These are phyloP conservation scores for Heterobasidion annosum DNA, from an alignment of 1,284 basidiomycete genomes.

Conservation along the genomic window DNA sequence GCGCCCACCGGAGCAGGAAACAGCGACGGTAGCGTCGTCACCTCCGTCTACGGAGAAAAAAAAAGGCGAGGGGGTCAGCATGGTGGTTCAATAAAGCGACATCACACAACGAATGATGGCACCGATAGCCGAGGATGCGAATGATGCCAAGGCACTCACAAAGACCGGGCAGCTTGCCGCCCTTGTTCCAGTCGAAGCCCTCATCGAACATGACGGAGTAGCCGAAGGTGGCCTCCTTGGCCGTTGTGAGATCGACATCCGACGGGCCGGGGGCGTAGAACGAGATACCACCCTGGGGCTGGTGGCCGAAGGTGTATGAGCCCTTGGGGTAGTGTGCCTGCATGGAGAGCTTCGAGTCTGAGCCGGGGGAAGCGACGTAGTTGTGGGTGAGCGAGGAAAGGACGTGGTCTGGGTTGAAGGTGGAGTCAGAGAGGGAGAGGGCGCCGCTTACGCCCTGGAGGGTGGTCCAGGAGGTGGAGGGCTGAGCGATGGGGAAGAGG, in stretches of 20 bases:
- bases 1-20: conserved; percentile 43
- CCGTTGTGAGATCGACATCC: conserved; percentile 36
- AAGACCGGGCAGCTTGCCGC: conserved; percentile 23
- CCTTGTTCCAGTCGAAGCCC: conserved; percentile 33
- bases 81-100: not conserved
- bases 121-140: not conserved
- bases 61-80: not conserved
- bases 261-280: conserved; percentile 44
- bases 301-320: conserved; percentile 45
- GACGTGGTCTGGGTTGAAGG: conserved; percentile 31
- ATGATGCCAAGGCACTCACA: conserved; percentile 14
- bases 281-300: conserved; percentile 47
- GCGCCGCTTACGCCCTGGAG: conserved; percentile 19
- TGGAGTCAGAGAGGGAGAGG: conserved; percentile 31
- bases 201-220: conserved; percentile 55
- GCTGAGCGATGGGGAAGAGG: conserved; percentile 34
- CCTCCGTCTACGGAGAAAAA: conserved; percentile 34
- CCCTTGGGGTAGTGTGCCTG: conserved; percentile 47
- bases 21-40: conserved; percentile 29
- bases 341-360: conserved; percentile 39
- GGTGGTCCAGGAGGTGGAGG: conserved; percentile 32
- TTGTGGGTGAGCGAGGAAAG: conserved; percentile 27
- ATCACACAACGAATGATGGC: not conserved
- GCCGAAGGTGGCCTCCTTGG: conserved; percentile 39
- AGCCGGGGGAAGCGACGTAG: conserved; percentile 26